phyloP scores from a whole-genome alignment of 2,329 filamentous ascomycete species.

The Pestalotiopsis sp. region DNA sequence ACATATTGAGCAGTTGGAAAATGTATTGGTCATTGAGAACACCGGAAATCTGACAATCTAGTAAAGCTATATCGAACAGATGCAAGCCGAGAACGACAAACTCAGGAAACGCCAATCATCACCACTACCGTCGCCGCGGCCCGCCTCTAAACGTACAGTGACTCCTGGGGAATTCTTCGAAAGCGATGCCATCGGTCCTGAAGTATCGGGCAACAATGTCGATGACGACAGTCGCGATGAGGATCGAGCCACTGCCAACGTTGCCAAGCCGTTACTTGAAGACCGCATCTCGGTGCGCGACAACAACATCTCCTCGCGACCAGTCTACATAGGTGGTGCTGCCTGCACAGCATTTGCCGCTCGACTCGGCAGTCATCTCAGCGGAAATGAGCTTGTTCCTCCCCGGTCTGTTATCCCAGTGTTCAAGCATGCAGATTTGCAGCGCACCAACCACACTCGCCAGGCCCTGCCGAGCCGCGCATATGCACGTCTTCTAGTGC shows the following conservation, averaged over 20 bases:
- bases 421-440: constrained; percentile 17
- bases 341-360: constrained; percentile 21
- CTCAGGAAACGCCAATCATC: constrained; percentile 13
- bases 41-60: neutral
- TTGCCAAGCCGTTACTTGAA: constrained; percentile 20
- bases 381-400: constrained; percentile 4
- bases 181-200: neutral
- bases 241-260: constrained; percentile 16
- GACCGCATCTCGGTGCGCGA: constrained; percentile 18
- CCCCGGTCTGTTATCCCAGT: constrained; percentile 18
- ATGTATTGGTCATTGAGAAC: neutral
- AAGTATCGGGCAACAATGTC: neutral
- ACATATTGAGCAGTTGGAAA: too few relatives aligned
- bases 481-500: constrained; percentile 37
- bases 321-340: constrained; percentile 21
- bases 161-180: neutral
- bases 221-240: constrained; percentile 11
- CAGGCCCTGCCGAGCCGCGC: constrained; percentile 34
- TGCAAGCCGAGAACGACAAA: constrained; percentile 19
- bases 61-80: constrained; percentile 20
- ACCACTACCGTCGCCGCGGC: neutral
- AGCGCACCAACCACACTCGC: constrained; percentile 16
- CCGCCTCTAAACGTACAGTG: neutral
- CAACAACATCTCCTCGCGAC: constrained; percentile 15
- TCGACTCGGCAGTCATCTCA: constrained; percentile 15